Percentiles rank a stretch among this genome's conserved stretches.
These are phyloP conservation scores for Globisporangium carolinianum DNA, from an alignment of 352 stramenopile species.

Conservation along the genomic window DNA sequence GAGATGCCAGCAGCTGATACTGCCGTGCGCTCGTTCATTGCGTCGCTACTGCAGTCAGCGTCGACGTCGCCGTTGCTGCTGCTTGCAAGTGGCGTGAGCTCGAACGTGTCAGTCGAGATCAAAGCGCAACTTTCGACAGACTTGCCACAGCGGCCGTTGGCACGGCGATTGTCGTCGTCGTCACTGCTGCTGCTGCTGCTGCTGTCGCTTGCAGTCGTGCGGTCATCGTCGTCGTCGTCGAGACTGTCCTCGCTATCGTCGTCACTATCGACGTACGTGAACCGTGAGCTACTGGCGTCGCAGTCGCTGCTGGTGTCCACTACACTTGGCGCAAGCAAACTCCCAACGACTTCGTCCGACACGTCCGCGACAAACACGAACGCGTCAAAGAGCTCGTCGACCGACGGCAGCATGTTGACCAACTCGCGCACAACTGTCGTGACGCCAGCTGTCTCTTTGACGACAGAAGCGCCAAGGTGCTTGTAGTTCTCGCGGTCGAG, in stretches of 20 bases:
- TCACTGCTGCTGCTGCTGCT: constrained; percentile 13
- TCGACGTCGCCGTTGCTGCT: constrained; percentile 15
- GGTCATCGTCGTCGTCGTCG: background rate
- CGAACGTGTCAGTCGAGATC: constrained; percentile 16
- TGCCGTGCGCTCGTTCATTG: constrained; percentile 5
- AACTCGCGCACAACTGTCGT: constrained; percentile 38
- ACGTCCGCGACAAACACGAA: constrained; percentile 51
- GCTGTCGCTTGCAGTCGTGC: constrained; percentile 7
- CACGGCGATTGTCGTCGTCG: constrained; percentile 2
- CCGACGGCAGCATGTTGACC: constrained; percentile 52
- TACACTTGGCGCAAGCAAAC: constrained; percentile 7
- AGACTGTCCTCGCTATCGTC: constrained; percentile 4
- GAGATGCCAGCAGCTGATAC: background rate
- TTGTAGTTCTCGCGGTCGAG: constrained; percentile 62
- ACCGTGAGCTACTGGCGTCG: constrained; percentile 8
- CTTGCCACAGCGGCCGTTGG: background rate
- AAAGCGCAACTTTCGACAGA: constrained; percentile 1
- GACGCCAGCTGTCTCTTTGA: constrained; percentile 27
- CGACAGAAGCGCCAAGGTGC: constrained; percentile 29
- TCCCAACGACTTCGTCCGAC: constrained; percentile 44
- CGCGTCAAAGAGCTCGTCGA: constrained; percentile 56
- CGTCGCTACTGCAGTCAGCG: constrained; percentile 12
- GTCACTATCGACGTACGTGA: constrained; percentile 25
- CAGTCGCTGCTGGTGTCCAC: background rate
- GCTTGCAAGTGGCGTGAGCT: constrained; percentile 1